These are phyloP conservation scores for Leishmania guyanensis DNA, from an alignment of 208 protist species.

Conservation along the genomic window DNA sequence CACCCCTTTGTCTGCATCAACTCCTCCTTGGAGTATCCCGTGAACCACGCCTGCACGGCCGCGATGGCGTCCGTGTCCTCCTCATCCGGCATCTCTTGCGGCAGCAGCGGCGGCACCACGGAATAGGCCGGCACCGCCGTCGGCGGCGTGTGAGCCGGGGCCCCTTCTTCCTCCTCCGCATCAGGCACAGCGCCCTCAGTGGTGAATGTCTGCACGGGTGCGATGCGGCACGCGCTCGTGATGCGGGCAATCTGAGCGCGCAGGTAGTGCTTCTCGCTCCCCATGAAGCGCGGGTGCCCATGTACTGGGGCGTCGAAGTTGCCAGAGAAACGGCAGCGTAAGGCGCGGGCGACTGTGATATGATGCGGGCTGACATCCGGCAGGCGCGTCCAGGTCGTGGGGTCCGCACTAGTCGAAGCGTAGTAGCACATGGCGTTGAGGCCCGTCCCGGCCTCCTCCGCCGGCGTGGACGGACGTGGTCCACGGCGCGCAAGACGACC, in stretches of 20 bases:
- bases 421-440: conserved; percentile 93
- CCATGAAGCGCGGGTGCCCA: conserved; percentile 92
- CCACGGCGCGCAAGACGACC: conserved; percentile 40
- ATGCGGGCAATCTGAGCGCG: conserved; percentile 97
- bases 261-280: conserved; percentile 92
- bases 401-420: conserved; percentile 68
- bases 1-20: conserved; percentile 89
- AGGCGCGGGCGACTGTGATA: conserved; percentile 78
- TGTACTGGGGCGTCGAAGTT: conserved; percentile 85
- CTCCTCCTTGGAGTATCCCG: conserved; percentile 86
- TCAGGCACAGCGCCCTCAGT: conserved; percentile 86
- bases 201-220: conserved; percentile 81
- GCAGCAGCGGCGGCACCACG: conserved; percentile 75
- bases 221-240: conserved; percentile 81
- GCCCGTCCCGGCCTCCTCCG: conserved; percentile 74
- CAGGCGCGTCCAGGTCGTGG: conserved; percentile 83
- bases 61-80: conserved; percentile 75
- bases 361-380: conserved; percentile 93
- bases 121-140: conserved; percentile 76
- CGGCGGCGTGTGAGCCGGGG: conserved; percentile 55
- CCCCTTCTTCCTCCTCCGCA: conserved; percentile 59
- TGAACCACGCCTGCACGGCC: conserved; percentile 72
- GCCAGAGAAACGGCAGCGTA: conserved; percentile 92
- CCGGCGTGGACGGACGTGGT: conserved; percentile 37
- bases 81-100: conserved; percentile 80